Base-by-base conservation (phyloP, 495 filamentous ascomycete species). In the Durotheca rogersii region DNA sequence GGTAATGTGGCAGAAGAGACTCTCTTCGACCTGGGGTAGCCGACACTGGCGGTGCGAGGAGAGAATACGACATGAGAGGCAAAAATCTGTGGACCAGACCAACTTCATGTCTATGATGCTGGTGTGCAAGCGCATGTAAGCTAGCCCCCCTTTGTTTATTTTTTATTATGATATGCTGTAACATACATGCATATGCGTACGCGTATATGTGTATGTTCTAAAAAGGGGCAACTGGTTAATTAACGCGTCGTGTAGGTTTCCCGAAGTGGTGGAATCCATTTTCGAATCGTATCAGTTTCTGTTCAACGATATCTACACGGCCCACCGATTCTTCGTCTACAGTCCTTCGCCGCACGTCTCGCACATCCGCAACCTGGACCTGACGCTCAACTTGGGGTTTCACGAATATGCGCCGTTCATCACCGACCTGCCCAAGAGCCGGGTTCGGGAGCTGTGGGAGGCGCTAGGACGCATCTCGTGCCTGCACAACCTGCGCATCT, bases 41-140 rank as follows among this genome's bases (percentile, higher is more conserved):
- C 62, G 62, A 2, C 62, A 66, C 16, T 66, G 62, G 62, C 52
- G 62, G 43, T 66, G 62, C 41, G 62, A 57, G 12, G 62, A 66
- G 38, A 49, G 62, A 44, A 15, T 63, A 6, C 41, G 61, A 14
- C 49, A 58, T 29, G 50, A 47, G 1, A 39, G 42, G 17, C 46
- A 48, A 11, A 63, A 47, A 14, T 47, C 52, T 10, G 52, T 66
- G 18, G 62, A 66, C 18, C 56, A 35, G 17, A 66, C 60, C 10
- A 39, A 63, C 17, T 56, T 66, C 15, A 59, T 61, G 20, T 56
- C 62, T 10, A 50, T 61, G 53, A 66, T 66, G 62, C 30, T 66
- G 1, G 53, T 60, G 1, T 66, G 62, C 15, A 66, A 66, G 37
- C 57, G 48, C 37, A 66, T 66, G 62, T 61, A 51, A 48, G 62